Base-by-base conservation (phyloP, 352 stramenopile genomes). In the Pythium apleroticum region DNA sequence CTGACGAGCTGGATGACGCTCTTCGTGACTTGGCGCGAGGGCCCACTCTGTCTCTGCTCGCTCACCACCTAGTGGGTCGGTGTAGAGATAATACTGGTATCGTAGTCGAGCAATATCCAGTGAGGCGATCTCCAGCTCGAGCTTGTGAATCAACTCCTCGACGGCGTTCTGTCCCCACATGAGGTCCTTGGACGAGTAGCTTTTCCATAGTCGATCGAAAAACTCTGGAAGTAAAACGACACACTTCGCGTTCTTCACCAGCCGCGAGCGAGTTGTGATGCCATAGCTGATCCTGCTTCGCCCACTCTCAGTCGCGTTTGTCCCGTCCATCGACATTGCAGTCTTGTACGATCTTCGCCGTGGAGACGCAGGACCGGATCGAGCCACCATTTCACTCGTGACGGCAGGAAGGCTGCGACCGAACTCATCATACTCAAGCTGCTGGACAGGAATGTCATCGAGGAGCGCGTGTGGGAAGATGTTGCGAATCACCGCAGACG, bases 361-460 rank as follows among this genome's bases (percentile, higher is more conserved):
- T 19, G 72, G 76, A 46, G 71, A 77, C 2, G 67, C 62, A n/a
- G 70, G 73, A 31, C 49, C 57, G 37, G 58, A 65, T 33, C 55
- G 54, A 52, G 66, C n/a, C 15, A 79, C 71, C n/a, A 75, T 41
- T 14, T 92, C 77, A 11, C 73, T 60, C 24, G 82, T 78, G 22
- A 78, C 63, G 28, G 79, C 84, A 6, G 84, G 85, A 30, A 96
- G 60, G 46, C 83, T 70, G 19, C 85, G 78, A 2, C 87, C 87
- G 76, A 90, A 96, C 59, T 96, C 87, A 56, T 96, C 87, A 49
- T 92, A 94, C 50, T 93, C 86, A 43, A 93, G 70, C 30, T 91
- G 77, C 27, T 72, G 77, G 15, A 87, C 71, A 27, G 86, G 84
- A 22, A 93, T 71, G 46, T 96, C 88, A 70, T 93, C 84, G 9